A percentile compares a stretch with the other conserved stretches of the same genome.
These are phyloP conservation scores for Pythium guiyangense DNA, from an alignment of 352 stramenopile species.

Conservation along the genomic window DNA sequence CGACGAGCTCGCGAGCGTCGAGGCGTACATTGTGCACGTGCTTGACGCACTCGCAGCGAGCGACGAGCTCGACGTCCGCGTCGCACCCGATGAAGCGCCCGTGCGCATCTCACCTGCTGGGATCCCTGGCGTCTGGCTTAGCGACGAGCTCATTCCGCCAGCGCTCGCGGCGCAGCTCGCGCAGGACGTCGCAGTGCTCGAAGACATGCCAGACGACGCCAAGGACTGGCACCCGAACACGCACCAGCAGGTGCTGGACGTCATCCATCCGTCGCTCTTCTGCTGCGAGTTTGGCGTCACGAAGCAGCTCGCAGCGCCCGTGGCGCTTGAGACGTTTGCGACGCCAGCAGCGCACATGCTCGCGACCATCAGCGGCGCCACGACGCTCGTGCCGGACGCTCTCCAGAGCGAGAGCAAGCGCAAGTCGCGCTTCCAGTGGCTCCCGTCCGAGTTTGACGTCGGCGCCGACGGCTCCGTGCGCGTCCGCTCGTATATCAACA, in stretches of 20 bases:
- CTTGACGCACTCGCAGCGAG: not conserved
- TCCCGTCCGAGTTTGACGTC: conserved; percentile 30
- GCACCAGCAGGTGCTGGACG: conserved; percentile 42
- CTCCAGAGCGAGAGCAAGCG: not conserved
- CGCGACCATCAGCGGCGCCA: conserved; percentile 12
- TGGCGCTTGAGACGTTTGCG: conserved; percentile 12
- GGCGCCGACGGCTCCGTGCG: conserved; percentile 8
- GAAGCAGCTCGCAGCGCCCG: not conserved
- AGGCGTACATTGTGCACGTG: not conserved
- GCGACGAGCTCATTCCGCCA: conserved; percentile 20
- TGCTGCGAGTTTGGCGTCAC: conserved; percentile 24
- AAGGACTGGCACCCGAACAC: conserved; percentile 60
- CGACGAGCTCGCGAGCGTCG: not conserved
- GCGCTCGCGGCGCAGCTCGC: conserved; percentile 24
- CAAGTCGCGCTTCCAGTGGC: conserved; percentile 32
- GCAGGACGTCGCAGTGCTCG: conserved; percentile 19
- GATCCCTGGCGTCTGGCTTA: conserved; percentile 20
- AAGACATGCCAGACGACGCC: conserved; percentile 30
- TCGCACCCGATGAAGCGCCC: not conserved
- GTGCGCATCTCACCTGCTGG: not conserved
- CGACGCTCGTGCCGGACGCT: conserved; percentile 10
- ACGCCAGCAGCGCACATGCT: conserved; percentile 14
- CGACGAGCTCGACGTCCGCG: not conserved
- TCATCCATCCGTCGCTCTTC: conserved; percentile 61
- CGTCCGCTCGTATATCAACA: conserved; percentile 50